Evolutionary conservation across 2,329 filamentous ascomycete species (phyloP).

Genomic region (Clathrospora elynae): DNA sequence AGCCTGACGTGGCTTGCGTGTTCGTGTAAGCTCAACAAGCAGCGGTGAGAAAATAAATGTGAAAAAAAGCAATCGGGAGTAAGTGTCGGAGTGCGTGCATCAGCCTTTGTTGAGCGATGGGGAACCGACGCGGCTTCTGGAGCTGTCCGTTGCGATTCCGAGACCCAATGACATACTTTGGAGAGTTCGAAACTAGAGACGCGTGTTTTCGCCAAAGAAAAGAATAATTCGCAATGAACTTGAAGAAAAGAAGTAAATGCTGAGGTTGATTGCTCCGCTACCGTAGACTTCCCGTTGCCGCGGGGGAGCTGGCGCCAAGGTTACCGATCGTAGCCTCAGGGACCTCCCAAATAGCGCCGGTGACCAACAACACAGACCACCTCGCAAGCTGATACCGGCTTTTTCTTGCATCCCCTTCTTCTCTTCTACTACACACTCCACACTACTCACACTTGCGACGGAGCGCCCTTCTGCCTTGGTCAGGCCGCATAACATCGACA

Average conservation of each 20-base stretch:
- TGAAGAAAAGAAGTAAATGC: too few species aligned
- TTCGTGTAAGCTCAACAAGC: too few species aligned
- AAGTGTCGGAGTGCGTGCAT: slow-evolving; percentile 3
- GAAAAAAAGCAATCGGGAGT: slow-evolving; percentile 15
- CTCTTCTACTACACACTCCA: slow-evolving; percentile 22
- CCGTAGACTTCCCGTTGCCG: too few species aligned
- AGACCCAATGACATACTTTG: slow-evolving; percentile 8
- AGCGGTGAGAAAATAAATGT: slow-evolving; percentile 4
- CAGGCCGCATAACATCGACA: slow-evolving; percentile 73
- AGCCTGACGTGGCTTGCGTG: too few species aligned
- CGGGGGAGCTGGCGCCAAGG: slow-evolving; percentile 15
- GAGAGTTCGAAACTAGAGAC: too few species aligned
- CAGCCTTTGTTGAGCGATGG: slow-evolving; percentile 24
- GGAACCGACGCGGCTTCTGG: slow-evolving; percentile 26
- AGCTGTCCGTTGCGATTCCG: slow-evolving; percentile 13
- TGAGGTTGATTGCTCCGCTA: too few species aligned
- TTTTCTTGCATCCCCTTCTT: slow-evolving; percentile 18
- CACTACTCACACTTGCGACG: slow-evolving; percentile 62
- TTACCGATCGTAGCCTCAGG: slow-evolving; percentile 14
- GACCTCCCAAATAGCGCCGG: slow-evolving; percentile 23
- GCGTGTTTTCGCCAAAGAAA: too few species aligned
- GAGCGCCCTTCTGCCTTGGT: slow-evolving; percentile 96
- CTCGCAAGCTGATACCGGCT: slow-evolving; percentile 24
- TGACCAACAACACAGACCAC: slow-evolving; percentile 31
- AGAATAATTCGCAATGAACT: too few species aligned